Percentiles rank a stretch among this genome's conserved stretches.
These are phyloP conservation scores for Tilletia caries DNA, from an alignment of 1,284 basidiomycete genomes.

Conservation along the genomic window DNA sequence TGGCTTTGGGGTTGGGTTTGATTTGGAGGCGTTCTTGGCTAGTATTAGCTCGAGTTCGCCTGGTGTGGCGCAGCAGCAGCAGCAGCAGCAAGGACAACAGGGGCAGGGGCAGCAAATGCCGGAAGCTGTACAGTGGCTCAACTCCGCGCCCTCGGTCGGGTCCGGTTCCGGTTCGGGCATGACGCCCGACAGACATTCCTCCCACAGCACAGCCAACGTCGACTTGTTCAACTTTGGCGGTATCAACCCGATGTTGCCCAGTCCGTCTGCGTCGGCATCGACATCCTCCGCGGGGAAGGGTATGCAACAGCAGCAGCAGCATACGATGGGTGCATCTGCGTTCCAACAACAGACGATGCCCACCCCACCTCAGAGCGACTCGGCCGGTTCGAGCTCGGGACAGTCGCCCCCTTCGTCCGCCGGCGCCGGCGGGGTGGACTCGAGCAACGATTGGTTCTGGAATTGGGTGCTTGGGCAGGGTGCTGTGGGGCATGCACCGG, in stretches of 20 bases:
- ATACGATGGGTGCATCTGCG: no score
- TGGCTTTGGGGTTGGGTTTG: neutral
- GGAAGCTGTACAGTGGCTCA: constrained; percentile 4
- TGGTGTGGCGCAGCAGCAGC: no score
- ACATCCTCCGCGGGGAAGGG: neutral
- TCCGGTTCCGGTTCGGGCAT: no score
- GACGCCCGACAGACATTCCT: no score
- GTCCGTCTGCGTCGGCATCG: neutral
- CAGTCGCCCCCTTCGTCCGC: neutral
- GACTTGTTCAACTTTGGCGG: neutral
- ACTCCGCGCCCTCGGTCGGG: neutral
- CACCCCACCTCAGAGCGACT: neutral
- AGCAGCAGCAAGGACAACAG: no score
- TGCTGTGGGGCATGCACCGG: neutral
- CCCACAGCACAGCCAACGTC: no score
- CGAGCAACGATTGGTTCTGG: constrained; percentile 5
- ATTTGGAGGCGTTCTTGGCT: neutral
- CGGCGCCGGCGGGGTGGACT: neutral
- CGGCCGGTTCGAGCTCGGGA: constrained; percentile 1
- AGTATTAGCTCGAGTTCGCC: neutral
- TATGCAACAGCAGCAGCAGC: neutral
- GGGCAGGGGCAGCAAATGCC: no score
- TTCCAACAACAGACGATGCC: neutral
- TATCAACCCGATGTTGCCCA: neutral
- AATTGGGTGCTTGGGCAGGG: constrained; percentile 8